Evolutionary conservation across 2,329 filamentous ascomycete genomes (phyloP), one percentile per base, ranked within the genome.

Genomic region (Arachnopeziza araneosa): DNA sequence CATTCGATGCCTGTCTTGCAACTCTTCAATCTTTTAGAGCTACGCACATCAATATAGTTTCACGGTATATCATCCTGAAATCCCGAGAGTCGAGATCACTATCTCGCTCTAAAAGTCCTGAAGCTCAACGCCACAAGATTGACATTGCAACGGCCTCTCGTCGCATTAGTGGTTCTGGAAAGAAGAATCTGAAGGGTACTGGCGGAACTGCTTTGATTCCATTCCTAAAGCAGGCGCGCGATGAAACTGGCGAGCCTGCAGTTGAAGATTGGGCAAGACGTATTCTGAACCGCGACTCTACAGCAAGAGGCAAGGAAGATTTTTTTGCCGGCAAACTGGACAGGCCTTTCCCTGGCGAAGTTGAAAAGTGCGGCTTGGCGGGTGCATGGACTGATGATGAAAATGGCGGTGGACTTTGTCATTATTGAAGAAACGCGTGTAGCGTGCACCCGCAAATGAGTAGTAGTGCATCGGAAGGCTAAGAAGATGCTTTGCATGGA

Each of bases 41-140:
- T 75, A 96, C 93, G 74, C 95, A 99, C 74, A 96, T 99, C 69
- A 90, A 91, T 73, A 93, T 99, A 68, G 95, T 99, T 21, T 92
- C 91, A 4, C 89, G 95, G 50, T 99, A 98, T 78, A 96, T 99
- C 74, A 89, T 99, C 69, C 79, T 95, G 66, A 93, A 93, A 52
- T 93, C 90, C 1, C 86, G 89, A 24, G 89, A 93, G 74, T 83
- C 86, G 7, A 81, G 88, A 57, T 84, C 83, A 0, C 78, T 86
- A 52, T 83, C 84, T 61, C 82, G 85, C 52, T 85, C 85, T 19
- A 68, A 69, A 56, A 68, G 66, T 22, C 32, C 78, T 80, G 58
- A 84, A 79, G 62, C 82, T 80, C 22, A 81, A 81, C 70, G 78
- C 74, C n/a, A 75, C 75, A 68, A 77, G 78, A 49, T 75, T 73